Evolutionary conservation across 768 basidiomycete genomes (phyloP).

Genomic region (Lentinula guzmanii): DNA sequence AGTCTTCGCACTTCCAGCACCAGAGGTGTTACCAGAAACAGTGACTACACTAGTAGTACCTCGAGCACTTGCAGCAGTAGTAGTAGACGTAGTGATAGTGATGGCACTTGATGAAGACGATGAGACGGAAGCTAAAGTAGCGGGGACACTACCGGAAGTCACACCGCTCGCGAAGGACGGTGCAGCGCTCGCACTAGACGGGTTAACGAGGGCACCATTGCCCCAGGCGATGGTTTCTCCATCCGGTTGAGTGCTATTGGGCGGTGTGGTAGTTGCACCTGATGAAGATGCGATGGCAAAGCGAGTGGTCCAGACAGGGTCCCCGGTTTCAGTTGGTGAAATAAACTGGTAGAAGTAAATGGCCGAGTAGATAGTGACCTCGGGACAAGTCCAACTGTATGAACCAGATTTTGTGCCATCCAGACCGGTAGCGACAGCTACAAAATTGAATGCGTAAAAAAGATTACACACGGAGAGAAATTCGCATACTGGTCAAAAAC

Average conservation of each 20-base stretch:
- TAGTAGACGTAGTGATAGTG: neutral
- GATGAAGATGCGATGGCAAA: slow-evolving; percentile 60
- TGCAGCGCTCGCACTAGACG: slow-evolving; percentile 31
- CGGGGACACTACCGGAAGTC: slow-evolving; percentile 4
- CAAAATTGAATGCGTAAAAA: neutral
- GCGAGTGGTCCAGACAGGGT: slow-evolving; percentile 63
- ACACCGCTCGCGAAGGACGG: slow-evolving; percentile 19
- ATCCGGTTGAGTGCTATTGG: slow-evolving; percentile 48
- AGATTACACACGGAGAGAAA: neutral
- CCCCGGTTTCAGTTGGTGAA: slow-evolving; percentile 28
- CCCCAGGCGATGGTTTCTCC: slow-evolving; percentile 60
- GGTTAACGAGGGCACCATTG: slow-evolving; percentile 46
- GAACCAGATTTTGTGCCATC: slow-evolving; percentile 56
- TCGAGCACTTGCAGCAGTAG: neutral
- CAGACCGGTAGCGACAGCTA: slow-evolving; percentile 56
- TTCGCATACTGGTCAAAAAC: slow-evolving; percentile 53
- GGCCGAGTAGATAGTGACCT: slow-evolving; percentile 59
- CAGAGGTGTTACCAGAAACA: slow-evolving; percentile 1
- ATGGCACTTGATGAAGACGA: neutral
- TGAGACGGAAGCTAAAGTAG: neutral
- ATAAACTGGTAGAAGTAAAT: slow-evolving; percentile 84
- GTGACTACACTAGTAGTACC: neutral
- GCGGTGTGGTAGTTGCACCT: slow-evolving; percentile 40
- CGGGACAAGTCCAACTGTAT: slow-evolving; percentile 60
- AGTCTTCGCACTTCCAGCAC: neutral